These are phyloP conservation scores for Taphrina flavorubra DNA, from an alignment of 1,139 yeast genomes.

Conservation along the genomic window DNA sequence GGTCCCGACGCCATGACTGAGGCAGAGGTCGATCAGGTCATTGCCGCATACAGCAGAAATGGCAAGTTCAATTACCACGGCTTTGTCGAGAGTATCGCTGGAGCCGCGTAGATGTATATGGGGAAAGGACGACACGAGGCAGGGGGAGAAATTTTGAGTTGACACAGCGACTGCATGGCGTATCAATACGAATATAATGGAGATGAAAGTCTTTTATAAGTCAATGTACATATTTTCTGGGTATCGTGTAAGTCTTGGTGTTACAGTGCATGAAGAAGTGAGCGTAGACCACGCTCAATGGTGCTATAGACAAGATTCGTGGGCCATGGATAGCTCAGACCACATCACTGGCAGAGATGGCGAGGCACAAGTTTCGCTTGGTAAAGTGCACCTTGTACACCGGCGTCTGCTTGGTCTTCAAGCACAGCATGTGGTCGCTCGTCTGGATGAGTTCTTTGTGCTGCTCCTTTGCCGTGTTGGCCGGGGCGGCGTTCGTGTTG, in stretches of 20 bases:
- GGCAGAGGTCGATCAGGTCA: conserved; percentile 57
- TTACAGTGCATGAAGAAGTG: not conserved
- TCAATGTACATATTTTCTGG: not conserved
- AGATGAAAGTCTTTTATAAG: not conserved
- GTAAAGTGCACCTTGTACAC: conserved; percentile 93
- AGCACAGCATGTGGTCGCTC: conserved; percentile 89
- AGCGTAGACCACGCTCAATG: not conserved
- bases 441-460: conserved; percentile 51
- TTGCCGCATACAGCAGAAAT: conserved; percentile 26
- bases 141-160: not conserved
- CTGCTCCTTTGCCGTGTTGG: conserved; percentile 47
- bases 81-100: conserved; percentile 43
- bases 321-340: not conserved
- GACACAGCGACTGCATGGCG: conserved; percentile 13
- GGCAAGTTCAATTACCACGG: conserved; percentile 40
- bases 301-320: not conserved
- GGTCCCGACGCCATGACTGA: conserved; percentile 61
- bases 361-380: conserved; percentile 66
- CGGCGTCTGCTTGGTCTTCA: conserved; percentile 91
- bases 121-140: not conserved
- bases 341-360: conserved; percentile 25
- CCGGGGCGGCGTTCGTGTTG: conserved; percentile 43
- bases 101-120: conserved; percentile 15
- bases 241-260: not conserved
- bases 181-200: not conserved